Conservation (phyloP, 768 basidiomycete species). For the Clitopilus hobsonii region DNA sequence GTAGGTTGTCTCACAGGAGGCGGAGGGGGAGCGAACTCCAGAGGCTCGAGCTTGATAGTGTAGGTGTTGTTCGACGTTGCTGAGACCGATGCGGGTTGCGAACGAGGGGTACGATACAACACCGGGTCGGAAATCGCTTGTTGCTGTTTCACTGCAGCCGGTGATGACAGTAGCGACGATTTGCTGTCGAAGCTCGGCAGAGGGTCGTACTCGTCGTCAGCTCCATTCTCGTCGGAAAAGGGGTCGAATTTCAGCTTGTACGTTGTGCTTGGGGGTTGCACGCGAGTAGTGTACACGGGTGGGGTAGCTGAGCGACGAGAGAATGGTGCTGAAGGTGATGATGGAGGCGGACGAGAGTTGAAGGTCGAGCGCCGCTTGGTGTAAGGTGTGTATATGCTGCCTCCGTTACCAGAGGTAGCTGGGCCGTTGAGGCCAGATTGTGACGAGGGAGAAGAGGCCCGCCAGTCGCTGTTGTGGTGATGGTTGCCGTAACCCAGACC, state of each 20-base stretch:
- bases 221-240: constrained; percentile 14
- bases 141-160: not conserved
- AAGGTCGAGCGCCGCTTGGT: constrained; percentile 7
- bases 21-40: not conserved
- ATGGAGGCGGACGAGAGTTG: constrained; percentile 2
- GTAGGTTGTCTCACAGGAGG: not conserved
- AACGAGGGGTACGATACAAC: constrained; percentile 8
- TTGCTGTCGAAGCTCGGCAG: not conserved
- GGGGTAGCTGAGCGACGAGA: constrained; percentile 5
- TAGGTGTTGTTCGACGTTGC: not conserved
- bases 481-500: constrained; percentile 7
- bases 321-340: not conserved
- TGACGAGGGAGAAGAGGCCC: not conserved
- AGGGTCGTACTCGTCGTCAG: not conserved
- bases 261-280: constrained; percentile 6
- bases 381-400: constrained; percentile 3
- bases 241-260: constrained; percentile 16
- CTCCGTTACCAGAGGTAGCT: constrained; percentile 3
- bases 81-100: not conserved
- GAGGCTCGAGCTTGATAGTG: constrained; percentile 3
- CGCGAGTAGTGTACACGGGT: constrained; percentile 5
- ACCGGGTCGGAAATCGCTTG: not conserved
- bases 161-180: not conserved
- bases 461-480: constrained; percentile 3
- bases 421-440: constrained; percentile 5